Base-by-base conservation (phyloP, 202 grass and related monocot genomes). In the Cymbopogon flexuosus region DNA sequence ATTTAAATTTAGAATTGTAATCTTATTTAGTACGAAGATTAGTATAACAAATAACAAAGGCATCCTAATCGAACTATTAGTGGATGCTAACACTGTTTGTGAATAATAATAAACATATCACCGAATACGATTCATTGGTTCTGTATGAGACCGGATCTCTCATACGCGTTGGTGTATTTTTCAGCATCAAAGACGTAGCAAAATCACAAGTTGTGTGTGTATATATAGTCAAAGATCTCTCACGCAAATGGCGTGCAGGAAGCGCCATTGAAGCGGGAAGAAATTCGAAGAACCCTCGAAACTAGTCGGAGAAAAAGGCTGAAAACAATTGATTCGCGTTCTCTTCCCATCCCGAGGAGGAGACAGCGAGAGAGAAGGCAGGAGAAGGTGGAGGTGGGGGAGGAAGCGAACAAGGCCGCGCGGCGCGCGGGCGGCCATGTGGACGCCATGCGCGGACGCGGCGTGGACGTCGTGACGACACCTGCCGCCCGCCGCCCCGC, bases 381-480 rank as follows among this genome's bases (percentile, higher is more conserved):
- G 10, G 5, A 5, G 21, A 40, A 21, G 35, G 47, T 52, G 5
- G 47, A 6, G 18, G 2, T 0, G 52, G 10, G 34, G 4, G 3
- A 45, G 16, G 29, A 23, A 12, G 27, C 54, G 36, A 68, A 30
- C 71, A 58, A 34, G 8, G 75, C 14, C 21, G 77, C 60, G 51
- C 29, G 46, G 10, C 62, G 45, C 76, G 76, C 76, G 62, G 43
- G 33, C 58, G 54, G 77, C 87, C 91, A 93, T 93, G 91, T 93
- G 84, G 66, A 90, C 31, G 73, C 87, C 87, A 69, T 90, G 85
- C 84, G 73, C 76, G 76, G 68, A 62, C 76, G 83, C 84, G 51
- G 65, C 87, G 81, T 83, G 81, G 78, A 68, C 78, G 82, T 52
- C 73, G 73, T 93, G 87, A 90, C 90, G 87, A 90, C 90, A 86